Evolutionary conservation across 495 filamentous ascomycete species (phyloP).

Genomic region (Podospora pseudocomata): DNA sequence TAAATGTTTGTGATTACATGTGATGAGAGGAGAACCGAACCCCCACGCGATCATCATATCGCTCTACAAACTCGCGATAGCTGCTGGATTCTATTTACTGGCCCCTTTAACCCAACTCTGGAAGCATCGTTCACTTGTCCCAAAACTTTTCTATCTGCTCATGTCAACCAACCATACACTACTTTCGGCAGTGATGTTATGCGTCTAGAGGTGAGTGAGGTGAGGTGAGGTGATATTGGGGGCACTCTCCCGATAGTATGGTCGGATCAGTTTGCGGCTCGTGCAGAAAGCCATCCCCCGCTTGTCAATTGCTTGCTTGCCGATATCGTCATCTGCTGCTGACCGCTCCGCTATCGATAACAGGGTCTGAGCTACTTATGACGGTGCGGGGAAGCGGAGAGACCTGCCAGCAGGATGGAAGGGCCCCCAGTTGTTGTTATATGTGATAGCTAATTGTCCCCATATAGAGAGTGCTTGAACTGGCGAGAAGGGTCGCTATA

Average conservation of each 20-base stretch:
- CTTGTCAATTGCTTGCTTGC: not conserved
- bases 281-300: conserved; percentile 3
- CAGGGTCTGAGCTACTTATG: not conserved
- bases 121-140: too few relatives aligned
- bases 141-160: too few relatives aligned
- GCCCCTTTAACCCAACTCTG: too few relatives aligned
- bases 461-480: conserved; percentile 1
- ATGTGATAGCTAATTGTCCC: not conserved
- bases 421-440: not conserved
- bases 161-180: too few relatives aligned
- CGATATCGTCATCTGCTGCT: conserved; percentile 1
- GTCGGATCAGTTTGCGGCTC: not conserved
- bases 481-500: not conserved
- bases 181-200: not conserved
- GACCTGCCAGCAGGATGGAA: not conserved
- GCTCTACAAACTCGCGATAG: too few relatives aligned
- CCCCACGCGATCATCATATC: too few relatives aligned
- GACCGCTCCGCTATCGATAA: not conserved
- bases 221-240: not conserved
- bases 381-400: not conserved
- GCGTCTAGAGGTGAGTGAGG: not conserved
- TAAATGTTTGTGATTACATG: not conserved
- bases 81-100: too few relatives aligned
- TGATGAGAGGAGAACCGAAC: too few relatives aligned
- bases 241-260: not conserved